Evolutionary conservation across 805 yeast genomes (phyloP), one percentile per base, ranked within the genome.

Genomic region (Candida glaebosa): DNA sequence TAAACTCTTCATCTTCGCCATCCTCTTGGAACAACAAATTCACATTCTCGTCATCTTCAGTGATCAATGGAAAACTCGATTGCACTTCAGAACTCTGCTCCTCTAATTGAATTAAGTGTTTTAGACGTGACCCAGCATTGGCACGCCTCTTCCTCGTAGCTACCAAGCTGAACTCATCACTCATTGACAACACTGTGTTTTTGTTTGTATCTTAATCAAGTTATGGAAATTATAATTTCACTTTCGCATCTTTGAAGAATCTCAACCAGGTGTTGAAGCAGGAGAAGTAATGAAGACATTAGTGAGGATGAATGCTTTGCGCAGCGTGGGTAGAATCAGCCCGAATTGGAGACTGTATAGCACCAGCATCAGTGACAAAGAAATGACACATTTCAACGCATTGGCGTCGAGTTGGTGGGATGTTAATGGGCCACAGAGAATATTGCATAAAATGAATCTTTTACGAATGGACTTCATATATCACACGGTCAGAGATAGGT

Each of bases 371-470:
- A 20, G 15, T 20, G 66, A 65, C 5, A 79, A 81, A 4, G 98
- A 91, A 57, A 71, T 82, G 60, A 63, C 75, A 7, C 98, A 93
- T 61, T 93, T 93, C 63, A 81, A 86, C 51, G 78, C 82, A 25
- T 70, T 93, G 34, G 99, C 99, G 1, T 71, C 84, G n/a, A 64
- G 87, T n/a, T 93, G 99, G 99, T 93, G 99, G 99, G 96, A 93
- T 53, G 81, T 86, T 10, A 65, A 81, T 48, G 99, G 99, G 0
- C 84, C 97, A 1, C 98, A 93, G 58, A 69, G 99, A 31, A 87
- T 93, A 41, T 73, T 93, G 33, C 98, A 93, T 64, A 86, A 89
- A 64, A 91, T 93, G 99, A 93, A 93, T 59, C 69, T 87, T 38
- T 70, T 87, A 40, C 69, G 99, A 48, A 76, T 91, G 84, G 96